Evolutionary conservation across 2,329 filamentous ascomycete species (phyloP), one percentile per base, ranked within the genome.

Genomic region (Venturia pyrina): DNA sequence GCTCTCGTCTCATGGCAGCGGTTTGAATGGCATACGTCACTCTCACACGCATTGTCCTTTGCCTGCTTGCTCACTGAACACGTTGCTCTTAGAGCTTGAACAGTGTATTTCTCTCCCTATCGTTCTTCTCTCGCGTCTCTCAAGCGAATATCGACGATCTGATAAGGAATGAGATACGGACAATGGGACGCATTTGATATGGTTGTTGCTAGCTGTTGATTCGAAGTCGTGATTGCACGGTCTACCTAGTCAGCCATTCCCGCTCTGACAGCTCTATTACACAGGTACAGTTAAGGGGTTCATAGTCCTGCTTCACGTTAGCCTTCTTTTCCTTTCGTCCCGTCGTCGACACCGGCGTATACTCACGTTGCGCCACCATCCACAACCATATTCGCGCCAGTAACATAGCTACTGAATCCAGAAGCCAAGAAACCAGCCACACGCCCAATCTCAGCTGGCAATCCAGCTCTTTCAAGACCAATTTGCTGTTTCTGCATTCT

Each of bases 391-490:
- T 87, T 87, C 1, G 83, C 78, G 1, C 85, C 85, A 0, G 83
- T 87, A 56, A 87, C 79, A 73, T 87, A 87, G 66, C 80, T 83
- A 68, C 82, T 85, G 73, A 88, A 87, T 0, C 84, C 84, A 73
- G 81, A 84, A 2, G 85, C 84, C 68, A 88, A 75, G 71, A 88
- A 88, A 0, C 85, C 85, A 0, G 82, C 85, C 3, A 87, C 84
- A 44, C 83, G 75, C 0, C 80, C 85, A 11, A 88, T 83, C 71
- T 87, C 85, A 63, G 81, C 80, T 0, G 85, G 83, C 21, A 79
- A 71, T 0, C 85, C 85, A 10, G 83, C 78, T 66, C 85, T 78
- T 73, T 87, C 85, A 21, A 87, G 72, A 6, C 85, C 85, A 68
- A 86, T 83, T 15, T 77, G 78, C 67, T 77, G 76, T 70, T 80